Evolutionary conservation across 2,329 filamentous ascomycete species (phyloP).

Genomic region (Sporothrix curviconia): DNA sequence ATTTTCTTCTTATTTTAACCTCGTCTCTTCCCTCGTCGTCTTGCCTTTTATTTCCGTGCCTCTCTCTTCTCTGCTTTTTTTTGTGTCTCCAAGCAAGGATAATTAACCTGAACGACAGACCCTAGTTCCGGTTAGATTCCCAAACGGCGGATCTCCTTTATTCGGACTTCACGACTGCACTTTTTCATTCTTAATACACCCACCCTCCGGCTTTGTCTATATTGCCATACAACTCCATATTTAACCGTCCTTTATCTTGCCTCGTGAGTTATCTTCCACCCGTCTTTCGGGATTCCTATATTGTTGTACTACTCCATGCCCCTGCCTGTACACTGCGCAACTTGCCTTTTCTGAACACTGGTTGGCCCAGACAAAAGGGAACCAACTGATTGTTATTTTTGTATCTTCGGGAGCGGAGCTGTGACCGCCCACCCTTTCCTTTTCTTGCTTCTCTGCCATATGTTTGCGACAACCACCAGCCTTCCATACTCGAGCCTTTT

Average conservation of each 20-base stretch:
- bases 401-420: too few species aligned
- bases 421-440: neutral
- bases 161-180: neutral
- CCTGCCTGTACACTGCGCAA: neutral
- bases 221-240: neutral
- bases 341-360: too few species aligned
- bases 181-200: neutral
- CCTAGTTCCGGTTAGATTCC: constrained; percentile 8
- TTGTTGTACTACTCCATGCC: neutral
- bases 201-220: neutral
- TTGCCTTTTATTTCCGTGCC: neutral
- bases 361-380: neutral
- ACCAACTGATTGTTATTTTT: neutral
- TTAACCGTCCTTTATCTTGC: neutral
- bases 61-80: neutral
- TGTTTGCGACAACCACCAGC: neutral
- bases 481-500: neutral
- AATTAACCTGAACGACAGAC: constrained; percentile 6
- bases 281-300: neutral
- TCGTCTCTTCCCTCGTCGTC: neutral
- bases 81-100: constrained; percentile 1
- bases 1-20: constrained; percentile 5
- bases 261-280: neutral
- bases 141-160: constrained; percentile 5
- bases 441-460: neutral